These are phyloP conservation scores for Vitis rupestris DNA, from an alignment of 164 flowering plant species.

Conservation along the genomic window DNA sequence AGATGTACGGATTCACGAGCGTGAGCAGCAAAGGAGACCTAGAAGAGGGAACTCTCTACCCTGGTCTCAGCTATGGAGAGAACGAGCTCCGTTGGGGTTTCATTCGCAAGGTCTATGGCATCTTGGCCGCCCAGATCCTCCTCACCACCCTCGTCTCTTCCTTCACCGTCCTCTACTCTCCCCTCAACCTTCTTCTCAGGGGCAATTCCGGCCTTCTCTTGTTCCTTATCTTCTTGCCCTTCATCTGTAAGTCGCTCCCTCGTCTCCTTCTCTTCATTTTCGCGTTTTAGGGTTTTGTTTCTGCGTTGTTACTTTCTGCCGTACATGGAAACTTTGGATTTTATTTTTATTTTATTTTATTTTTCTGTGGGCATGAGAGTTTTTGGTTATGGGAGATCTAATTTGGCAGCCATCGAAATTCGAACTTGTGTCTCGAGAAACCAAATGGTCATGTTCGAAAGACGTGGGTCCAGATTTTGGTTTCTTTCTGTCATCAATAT, in stretches of 20 bases:
- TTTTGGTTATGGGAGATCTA: background rate
- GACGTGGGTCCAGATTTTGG: background rate
- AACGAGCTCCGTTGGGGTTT: slow-evolving; percentile 95
- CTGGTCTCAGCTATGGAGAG: slow-evolving; percentile 78
- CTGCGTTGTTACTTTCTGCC: no score
- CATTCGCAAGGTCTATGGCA: slow-evolving; percentile 92
- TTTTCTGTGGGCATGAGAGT: background rate
- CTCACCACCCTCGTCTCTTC: slow-evolving; percentile 81
- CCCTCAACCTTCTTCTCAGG: slow-evolving; percentile 64
- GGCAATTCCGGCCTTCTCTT: slow-evolving; percentile 68
- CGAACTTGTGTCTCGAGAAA: no score
- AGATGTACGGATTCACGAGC: slow-evolving; percentile 56
- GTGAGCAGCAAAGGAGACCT: slow-evolving; percentile 47
- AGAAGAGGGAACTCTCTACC: slow-evolving; percentile 72
- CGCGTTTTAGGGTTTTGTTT: no score
- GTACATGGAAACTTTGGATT: background rate
- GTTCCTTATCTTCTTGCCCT: slow-evolving; percentile 69
- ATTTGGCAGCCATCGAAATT: no score
- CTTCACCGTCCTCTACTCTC: slow-evolving; percentile 64
- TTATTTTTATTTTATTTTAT: background rate
- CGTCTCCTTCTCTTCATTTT: background rate
- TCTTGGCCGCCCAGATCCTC: slow-evolving; percentile 78
- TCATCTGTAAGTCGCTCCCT: slow-evolving; percentile 50
- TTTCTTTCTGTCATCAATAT: background rate
- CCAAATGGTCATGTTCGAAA: no score